Conservation (phyloP, 495 filamentous ascomycete species). For the Talaromyces thailandensis region DNA sequence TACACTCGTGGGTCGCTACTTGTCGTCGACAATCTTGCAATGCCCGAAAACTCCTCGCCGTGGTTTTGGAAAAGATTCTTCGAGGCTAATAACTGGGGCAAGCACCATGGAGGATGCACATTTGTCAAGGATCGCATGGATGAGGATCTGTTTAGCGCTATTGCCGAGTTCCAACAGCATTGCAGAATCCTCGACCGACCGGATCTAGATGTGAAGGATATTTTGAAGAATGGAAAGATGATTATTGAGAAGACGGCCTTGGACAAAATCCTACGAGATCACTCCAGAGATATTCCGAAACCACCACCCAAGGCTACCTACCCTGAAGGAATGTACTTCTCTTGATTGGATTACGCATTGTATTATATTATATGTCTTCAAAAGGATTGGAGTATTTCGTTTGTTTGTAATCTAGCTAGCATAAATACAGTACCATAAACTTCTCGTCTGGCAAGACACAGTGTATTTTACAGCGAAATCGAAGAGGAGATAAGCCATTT, state of each 20-base stretch:
- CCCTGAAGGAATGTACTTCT: constrained; percentile 1
- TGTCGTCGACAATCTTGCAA: constrained; percentile 62
- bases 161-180: constrained; percentile 52
- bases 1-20: constrained; percentile 80
- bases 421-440: background rate
- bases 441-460: background rate
- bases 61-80: constrained; percentile 59
- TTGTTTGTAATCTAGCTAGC: background rate
- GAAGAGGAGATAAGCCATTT: background rate
- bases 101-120: constrained; percentile 59
- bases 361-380: background rate
- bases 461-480: background rate
- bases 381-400: background rate
- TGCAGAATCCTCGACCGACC: constrained; percentile 56
- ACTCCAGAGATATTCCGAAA: constrained; percentile 61
- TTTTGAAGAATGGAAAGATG: constrained; percentile 73
- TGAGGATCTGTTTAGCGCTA: constrained; percentile 30
- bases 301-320: constrained; percentile 21
- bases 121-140: constrained; percentile 54
- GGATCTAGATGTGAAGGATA: constrained; percentile 90
- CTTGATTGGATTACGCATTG: background rate
- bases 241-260: constrained; percentile 81
- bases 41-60: constrained; percentile 42
- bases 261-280: constrained; percentile 60
- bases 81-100: constrained; percentile 61